Base-by-base conservation (phyloP, 108 stramenopile genomes). In the Mediolabrus comicus region DNA sequence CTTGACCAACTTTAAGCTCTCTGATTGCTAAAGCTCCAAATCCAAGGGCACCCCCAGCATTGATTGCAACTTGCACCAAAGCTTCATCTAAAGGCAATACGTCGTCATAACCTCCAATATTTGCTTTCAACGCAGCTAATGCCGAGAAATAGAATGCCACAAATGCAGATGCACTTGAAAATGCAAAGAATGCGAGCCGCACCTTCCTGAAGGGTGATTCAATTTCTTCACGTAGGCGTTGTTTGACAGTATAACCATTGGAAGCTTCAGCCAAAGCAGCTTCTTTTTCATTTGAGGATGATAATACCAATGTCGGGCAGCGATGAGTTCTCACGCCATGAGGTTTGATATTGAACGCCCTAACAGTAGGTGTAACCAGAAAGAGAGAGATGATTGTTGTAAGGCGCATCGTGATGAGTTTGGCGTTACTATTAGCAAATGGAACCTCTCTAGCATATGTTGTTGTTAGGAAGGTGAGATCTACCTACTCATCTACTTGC, bases 151-250 rank as follows among this genome's bases (percentile, higher is more conserved):
- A 94, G 1, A 91, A 59, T 0, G 93, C 93, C 6, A 83, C 72
- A 60, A 82, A 36, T 3, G 93, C 93, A 16, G 87, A 88, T 30
- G 59, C 79, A 1, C 76, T 59, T 1, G 82, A 83, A n/a, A 73
- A 64, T 0, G 68, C 82, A 74, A 94, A 94, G 82, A 91, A 88
- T 7, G 77, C 58, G 2, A 94, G 63, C 12, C 93, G 86, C 13
- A 91, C 90, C 49, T 86, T 86, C 0, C 93, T 88, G 78, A 94
- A 94, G 17, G 93, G 90, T 8, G 86, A 87, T 63, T 94, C 93
- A 8, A 94, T 80, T 65, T 94, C 90, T 63, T 94, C 93, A 25
- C 93, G 82, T 3, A 94, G 72, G 4, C 93, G 81, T 67, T 94
- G 93, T 63, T 94, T 94, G 52, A 82, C 88, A n/a, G 93, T 94